A percentile compares a stretch with the other conserved stretches of the same genome.
Conservation (phyloP, 164 flowering plant species). For the Nelumbo lutea region DNA sequence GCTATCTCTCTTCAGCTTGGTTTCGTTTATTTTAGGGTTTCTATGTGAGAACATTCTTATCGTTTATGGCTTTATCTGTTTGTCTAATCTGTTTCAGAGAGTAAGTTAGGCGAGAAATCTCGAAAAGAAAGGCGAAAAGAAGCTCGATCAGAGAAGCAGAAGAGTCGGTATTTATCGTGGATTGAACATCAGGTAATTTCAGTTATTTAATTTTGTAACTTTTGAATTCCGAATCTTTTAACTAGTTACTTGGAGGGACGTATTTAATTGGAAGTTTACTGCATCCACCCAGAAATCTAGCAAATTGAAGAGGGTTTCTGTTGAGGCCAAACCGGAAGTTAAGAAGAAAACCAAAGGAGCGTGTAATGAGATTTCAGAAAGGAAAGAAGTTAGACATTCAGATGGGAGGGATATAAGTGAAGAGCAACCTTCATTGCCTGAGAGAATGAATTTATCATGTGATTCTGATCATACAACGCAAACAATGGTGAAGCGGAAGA, state of each 20-base stretch:
- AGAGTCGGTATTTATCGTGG: slow-evolving; percentile 40
- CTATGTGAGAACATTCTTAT: neutral
- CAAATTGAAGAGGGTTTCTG: slow-evolving; percentile 14
- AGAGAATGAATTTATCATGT: slow-evolving; percentile 5
- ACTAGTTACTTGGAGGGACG: neutral
- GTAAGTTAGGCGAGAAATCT: slow-evolving; percentile 23
- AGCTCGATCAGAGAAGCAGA: slow-evolving; percentile 34
- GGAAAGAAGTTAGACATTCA: neutral
- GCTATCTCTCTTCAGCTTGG: neutral
- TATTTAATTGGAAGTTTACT: neutral
- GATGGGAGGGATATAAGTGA: slow-evolving; percentile 6
- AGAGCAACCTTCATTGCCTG: slow-evolving; percentile 4
- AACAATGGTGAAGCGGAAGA: slow-evolving; percentile 19
- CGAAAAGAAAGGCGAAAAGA: slow-evolving; percentile 51
- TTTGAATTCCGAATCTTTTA: neutral
- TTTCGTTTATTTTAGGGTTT: neutral
- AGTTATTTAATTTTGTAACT: neutral
- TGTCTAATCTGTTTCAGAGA: neutral
- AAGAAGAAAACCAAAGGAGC: slow-evolving; percentile 2
- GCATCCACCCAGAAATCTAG: slow-evolving; percentile 22
- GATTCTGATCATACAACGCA: neutral
- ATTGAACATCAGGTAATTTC: slow-evolving; percentile 37
- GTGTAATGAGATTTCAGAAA: neutral
- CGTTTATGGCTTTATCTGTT: neutral
- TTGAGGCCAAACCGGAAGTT: slow-evolving; percentile 3